Evolutionary conservation across 148 eudicot species (phyloP).

Genomic region (Heliamphora exappendiculata): DNA sequence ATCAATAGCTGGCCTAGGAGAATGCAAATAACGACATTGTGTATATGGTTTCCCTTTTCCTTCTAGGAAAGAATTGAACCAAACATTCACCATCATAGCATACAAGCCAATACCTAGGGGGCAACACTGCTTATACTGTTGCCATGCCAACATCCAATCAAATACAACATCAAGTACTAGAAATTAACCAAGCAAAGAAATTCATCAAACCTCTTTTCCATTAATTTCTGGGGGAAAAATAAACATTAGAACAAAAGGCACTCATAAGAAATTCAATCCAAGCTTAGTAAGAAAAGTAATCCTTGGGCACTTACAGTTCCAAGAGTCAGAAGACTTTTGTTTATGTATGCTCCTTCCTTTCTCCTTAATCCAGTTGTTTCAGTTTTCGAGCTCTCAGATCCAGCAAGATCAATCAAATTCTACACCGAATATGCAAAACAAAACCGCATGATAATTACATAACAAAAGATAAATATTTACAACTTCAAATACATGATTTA

Average conservation of each 20-base stretch:
- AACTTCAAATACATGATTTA: background rate
- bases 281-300: background rate
- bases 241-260: background rate
- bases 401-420: conserved; percentile 97
- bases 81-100: background rate
- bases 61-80: background rate
- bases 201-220: background rate
- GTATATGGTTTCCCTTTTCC: background rate
- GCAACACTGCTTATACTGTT: background rate
- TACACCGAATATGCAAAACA: conserved; percentile 17
- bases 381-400: conserved; percentile 99
- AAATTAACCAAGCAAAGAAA: background rate
- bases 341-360: conserved; percentile 97
- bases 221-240: background rate
- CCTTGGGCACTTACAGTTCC: conserved; percentile 69
- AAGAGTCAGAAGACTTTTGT: conserved; percentile 94
- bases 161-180: background rate
- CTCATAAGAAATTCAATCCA: background rate
- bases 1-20: background rate
- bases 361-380: conserved; percentile 96
- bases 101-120: background rate
- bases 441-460: conserved; percentile 9
- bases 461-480: background rate
- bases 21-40: background rate
- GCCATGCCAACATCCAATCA: background rate